Conservation (phyloP, 208 protist species). For the Plasmodiophora brassicae region DNA sequence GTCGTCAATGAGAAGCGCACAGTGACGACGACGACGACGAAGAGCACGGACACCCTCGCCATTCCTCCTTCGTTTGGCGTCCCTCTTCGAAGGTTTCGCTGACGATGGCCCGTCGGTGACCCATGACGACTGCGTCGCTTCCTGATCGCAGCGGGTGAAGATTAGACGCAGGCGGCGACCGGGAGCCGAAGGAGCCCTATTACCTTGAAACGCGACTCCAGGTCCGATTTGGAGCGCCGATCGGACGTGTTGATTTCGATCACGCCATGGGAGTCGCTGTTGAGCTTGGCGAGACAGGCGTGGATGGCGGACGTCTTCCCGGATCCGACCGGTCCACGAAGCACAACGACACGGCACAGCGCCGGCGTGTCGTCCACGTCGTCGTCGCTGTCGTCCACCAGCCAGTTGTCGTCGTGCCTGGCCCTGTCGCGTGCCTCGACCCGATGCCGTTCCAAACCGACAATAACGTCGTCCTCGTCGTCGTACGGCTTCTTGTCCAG, state of each 20-base stretch:
- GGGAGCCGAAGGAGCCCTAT: too few species aligned
- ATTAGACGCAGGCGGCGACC: too few species aligned
- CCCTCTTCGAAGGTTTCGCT: neutral
- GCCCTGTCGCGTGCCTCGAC: neutral
- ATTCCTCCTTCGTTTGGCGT: neutral
- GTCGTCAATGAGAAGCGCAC: neutral
- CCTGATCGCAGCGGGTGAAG: too few species aligned
- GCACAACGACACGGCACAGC: neutral
- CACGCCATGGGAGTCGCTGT: neutral
- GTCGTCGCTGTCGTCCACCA: constrained; percentile 12
- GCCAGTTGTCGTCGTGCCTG: neutral
- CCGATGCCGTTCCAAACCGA: neutral
- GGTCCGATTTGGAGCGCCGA: neutral
- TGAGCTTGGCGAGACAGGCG: neutral
- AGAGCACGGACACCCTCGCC: too few species aligned
- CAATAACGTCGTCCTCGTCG: neutral
- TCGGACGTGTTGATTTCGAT: neutral
- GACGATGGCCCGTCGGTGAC: neutral
- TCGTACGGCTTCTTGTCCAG: neutral
- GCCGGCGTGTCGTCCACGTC: neutral
- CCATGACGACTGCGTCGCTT: constrained; percentile 7
- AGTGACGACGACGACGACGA: too few species aligned
- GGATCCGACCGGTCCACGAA: neutral
- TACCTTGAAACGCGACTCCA: neutral
- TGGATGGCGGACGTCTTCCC: neutral